Conservation (phyloP, 1,284 basidiomycete genomes). For the Tylopilus sp. region DNA sequence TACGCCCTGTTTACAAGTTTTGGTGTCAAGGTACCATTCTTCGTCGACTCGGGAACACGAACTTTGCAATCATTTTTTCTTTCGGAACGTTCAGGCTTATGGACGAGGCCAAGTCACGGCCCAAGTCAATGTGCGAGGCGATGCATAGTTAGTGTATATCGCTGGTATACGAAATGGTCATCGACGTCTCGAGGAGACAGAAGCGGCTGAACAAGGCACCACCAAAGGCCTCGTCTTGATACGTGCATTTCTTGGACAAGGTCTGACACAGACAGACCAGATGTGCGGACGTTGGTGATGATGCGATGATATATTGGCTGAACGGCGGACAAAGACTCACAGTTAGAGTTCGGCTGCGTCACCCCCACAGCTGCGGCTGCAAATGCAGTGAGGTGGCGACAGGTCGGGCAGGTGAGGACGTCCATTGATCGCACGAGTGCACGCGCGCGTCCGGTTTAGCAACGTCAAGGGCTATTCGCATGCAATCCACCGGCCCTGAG, state of each 20-base stretch:
- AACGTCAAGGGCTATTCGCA: slow-evolving; percentile 60
- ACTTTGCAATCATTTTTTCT: background rate
- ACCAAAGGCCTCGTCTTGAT: background rate
- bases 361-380: slow-evolving; percentile 48
- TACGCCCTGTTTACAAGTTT: slow-evolving; percentile 2
- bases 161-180: too few species aligned
- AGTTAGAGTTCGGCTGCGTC: slow-evolving; percentile 57
- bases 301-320: background rate
- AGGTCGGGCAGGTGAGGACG: background rate
- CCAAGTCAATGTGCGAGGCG: slow-evolving; percentile 7
- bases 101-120: background rate
- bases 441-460: slow-evolving; percentile 67
- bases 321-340: slow-evolving; percentile 31
- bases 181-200: too few species aligned
- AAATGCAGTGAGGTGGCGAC: slow-evolving; percentile 49
- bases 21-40: slow-evolving; percentile 6
- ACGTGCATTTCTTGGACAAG: too few species aligned
- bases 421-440: background rate
- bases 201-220: background rate
- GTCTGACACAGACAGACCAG: background rate
- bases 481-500: slow-evolving; percentile 25
- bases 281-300: background rate
- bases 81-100: background rate
- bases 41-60: slow-evolving; percentile 7
- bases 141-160: too few species aligned